Conservation (phyloP, 441 rosid genomes). For the Manihot esculenta region DNA sequence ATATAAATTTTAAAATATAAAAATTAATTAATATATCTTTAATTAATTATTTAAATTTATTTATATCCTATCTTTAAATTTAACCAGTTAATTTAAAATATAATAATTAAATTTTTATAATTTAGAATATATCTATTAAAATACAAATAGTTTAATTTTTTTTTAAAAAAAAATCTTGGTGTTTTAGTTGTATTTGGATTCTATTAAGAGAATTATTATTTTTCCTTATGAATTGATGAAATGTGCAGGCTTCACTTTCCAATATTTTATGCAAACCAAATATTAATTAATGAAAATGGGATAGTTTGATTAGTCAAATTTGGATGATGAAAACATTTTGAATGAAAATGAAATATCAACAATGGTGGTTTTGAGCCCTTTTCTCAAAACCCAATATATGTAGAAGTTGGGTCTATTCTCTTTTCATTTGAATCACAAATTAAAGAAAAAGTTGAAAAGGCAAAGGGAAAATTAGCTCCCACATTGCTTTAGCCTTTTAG, state of each 20-base stretch:
- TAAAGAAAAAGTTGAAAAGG: conserved; percentile 17
- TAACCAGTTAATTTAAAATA: too few relatives aligned
- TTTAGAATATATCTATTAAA: too few relatives aligned
- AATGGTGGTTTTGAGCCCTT: background rate
- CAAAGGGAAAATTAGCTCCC: conserved; percentile 24
- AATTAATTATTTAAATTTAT: too few relatives aligned
- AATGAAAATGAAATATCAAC: conserved; percentile 25
- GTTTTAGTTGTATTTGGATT: background rate
- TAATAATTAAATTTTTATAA: too few relatives aligned
- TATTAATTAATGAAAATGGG: conserved; percentile 6
- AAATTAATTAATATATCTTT: too few relatives aligned
- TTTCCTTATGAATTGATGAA: background rate
- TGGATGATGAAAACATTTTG: conserved; percentile 17
- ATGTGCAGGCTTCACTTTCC: background rate
- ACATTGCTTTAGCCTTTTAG: conserved; percentile 11
- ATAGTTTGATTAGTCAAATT: conserved; percentile 26
- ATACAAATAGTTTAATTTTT: background rate
- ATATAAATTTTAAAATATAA: too few relatives aligned
- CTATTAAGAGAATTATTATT: background rate
- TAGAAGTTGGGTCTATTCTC: conserved; percentile 20
- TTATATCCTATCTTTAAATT: too few relatives aligned
- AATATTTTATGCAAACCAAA: background rate
- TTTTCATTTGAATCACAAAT: conserved; percentile 24
- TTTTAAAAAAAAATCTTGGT: too few relatives aligned
- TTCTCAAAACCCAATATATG: background rate